Conservation (phyloP, 2,329 filamentous ascomycete species). For the Xylariaceae sp. region DNA sequence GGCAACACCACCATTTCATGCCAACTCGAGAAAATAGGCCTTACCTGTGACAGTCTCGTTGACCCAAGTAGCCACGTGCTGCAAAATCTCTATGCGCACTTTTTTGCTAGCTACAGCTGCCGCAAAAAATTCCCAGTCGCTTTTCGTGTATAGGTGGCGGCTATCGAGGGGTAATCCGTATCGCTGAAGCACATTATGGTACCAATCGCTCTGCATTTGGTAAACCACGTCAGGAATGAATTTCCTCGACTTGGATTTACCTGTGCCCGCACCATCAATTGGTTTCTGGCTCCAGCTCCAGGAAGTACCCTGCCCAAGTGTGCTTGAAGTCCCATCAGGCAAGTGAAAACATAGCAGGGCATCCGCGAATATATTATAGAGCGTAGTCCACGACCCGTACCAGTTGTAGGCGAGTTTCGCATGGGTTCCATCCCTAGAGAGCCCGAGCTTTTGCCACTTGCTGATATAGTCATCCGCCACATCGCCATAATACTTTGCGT, state of each 20-base stretch:
- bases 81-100: conserved; percentile 66
- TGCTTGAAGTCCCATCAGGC: conserved; percentile 24
- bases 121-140: conserved; percentile 87
- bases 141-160: conserved; percentile 80
- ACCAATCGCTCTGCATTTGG: conserved; percentile 76
- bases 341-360: conserved; percentile 74
- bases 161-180: conserved; percentile 81
- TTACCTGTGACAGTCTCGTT: conserved; percentile 71
- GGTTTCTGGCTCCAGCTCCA: conserved; percentile 24
- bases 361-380: conserved; percentile 76
- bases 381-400: conserved; percentile 77
- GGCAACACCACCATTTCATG: background rate
- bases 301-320: conserved; percentile 22
- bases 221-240: conserved; percentile 77
- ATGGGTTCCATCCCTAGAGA: conserved; percentile 66
- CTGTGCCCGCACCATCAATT: conserved; percentile 11
- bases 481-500: conserved; percentile 58
- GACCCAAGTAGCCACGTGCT: conserved; percentile 72
- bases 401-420: conserved; percentile 76
- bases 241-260: conserved; percentile 25
- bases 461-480: conserved; percentile 63
- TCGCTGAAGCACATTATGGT: conserved; percentile 70
- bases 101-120: conserved; percentile 69
- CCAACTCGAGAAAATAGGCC: conserved; percentile 14
- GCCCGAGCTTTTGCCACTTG: conserved; percentile 67